Percentiles rank a stretch among this genome's conserved stretches.
Evolutionary conservation across 2,329 filamentous ascomycete genomes (phyloP).

Genomic region (Alternaria sp.): DNA sequence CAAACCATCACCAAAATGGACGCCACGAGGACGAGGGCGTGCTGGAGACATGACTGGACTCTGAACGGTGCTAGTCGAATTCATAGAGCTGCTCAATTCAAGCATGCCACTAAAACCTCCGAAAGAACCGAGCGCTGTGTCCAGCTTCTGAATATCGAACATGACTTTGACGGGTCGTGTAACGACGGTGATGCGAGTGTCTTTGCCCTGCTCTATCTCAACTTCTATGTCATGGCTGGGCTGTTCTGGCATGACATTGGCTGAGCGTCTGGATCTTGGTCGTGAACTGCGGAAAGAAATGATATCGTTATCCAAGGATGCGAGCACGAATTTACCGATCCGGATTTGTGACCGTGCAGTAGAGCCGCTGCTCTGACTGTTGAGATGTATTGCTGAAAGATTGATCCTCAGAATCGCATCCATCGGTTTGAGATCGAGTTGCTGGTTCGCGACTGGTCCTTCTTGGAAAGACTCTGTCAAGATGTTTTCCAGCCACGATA

Average conservation of each 20-base stretch:
- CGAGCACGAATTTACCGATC: constrained; percentile 57
- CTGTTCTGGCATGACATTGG: constrained; percentile 32
- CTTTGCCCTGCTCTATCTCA: constrained; percentile 42
- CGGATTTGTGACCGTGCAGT: constrained; percentile 36
- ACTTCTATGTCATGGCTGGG: constrained; percentile 44
- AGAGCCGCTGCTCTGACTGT: constrained; percentile 25
- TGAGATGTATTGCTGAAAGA: constrained; percentile 36
- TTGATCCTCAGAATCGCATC: constrained; percentile 42
- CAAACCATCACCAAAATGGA: constrained; percentile 65
- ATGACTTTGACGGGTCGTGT: constrained; percentile 80
- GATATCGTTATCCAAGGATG: constrained; percentile 60
- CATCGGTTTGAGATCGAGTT: constrained; percentile 35
- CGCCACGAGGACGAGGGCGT: constrained; percentile 55
- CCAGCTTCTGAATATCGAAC: constrained; percentile 80
- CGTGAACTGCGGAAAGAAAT: constrained; percentile 58
- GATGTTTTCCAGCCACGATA: constrained; percentile 46
- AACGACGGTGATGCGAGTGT: constrained; percentile 66
- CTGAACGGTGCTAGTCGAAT: constrained; percentile 70
- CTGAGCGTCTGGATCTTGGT: constrained; percentile 37
- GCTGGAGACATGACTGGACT: constrained; percentile 44
- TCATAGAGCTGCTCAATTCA: constrained; percentile 85
- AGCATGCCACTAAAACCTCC: constrained; percentile 91
- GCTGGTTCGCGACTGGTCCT: constrained; percentile 3
- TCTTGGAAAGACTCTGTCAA: constrained; percentile 33
- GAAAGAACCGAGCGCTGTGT: constrained; percentile 88